Percentiles rank a stretch among this genome's conserved stretches.
Conservation (phyloP, 208 protist species). For the Wallacemonas rigidus region DNA sequence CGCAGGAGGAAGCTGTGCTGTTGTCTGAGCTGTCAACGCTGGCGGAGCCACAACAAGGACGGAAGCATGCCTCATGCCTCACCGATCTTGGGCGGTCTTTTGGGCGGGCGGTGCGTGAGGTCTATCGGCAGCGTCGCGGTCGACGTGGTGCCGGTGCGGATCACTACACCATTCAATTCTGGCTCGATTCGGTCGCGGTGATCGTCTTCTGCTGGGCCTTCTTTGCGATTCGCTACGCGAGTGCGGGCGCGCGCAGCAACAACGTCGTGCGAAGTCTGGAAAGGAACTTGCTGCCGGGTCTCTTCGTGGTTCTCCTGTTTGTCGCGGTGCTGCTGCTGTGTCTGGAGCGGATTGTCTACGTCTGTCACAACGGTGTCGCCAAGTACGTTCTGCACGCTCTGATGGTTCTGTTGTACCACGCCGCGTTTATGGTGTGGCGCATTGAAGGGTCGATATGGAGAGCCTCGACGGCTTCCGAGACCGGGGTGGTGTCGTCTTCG, state of each 20-base stretch:
- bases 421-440: conserved; percentile 43
- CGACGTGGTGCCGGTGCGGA: conserved; percentile 58
- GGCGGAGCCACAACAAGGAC: no score
- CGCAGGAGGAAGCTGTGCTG: neutral
- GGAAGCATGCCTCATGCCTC: neutral
- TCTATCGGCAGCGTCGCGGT: neutral
- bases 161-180: conserved; percentile 54
- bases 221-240: conserved; percentile 40
- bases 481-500: neutral
- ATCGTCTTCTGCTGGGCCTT: conserved; percentile 57
- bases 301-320: conserved; percentile 65
- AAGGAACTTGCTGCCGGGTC: conserved; percentile 65
- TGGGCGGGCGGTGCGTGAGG: neutral
- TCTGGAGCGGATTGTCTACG: conserved; percentile 69
- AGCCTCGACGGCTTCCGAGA: neutral
- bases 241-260: conserved; percentile 22
- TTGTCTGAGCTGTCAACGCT: no score
- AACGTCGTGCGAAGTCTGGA: conserved; percentile 64
- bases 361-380: conserved; percentile 34
- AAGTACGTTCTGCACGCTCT: conserved; percentile 46
- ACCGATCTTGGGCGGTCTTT: neutral
- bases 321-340: conserved; percentile 53
- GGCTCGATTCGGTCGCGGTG: conserved; percentile 39
- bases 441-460: neutral
- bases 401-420: conserved; percentile 33